Conservation (phyloP, 176 grass and related monocot genomes). For the Cymbopogon citratus region DNA sequence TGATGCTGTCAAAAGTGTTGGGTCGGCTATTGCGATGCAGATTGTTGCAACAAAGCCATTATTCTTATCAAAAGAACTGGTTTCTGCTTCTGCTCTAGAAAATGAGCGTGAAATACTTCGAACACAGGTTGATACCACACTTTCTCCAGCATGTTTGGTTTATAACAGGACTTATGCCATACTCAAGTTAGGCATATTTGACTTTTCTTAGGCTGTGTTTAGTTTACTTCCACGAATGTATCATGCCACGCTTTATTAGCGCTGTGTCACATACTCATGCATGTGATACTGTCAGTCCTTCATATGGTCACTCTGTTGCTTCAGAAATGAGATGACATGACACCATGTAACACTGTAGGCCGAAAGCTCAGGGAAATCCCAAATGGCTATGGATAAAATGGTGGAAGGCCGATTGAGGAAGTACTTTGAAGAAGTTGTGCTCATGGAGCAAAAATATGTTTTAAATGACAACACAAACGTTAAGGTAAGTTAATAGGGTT, state of each 20-base stretch:
- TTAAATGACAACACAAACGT: constrained; percentile 64
- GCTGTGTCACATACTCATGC: not conserved
- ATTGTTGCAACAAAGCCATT: constrained; percentile 87
- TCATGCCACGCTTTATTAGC: not conserved
- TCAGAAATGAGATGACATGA: not conserved
- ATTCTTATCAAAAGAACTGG: constrained; percentile 88
- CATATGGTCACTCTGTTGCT: not conserved
- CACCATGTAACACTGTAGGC: constrained; percentile 46
- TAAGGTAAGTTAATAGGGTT: constrained; percentile 40
- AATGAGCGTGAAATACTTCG: constrained; percentile 74
- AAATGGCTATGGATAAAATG: constrained; percentile 98
- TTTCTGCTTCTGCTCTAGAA: constrained; percentile 67
- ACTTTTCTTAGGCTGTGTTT: not conserved
- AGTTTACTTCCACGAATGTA: not conserved
- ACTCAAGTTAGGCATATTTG: not conserved
- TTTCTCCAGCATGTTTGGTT: not conserved
- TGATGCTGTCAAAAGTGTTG: constrained; percentile 61
- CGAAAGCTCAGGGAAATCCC: constrained; percentile 83
- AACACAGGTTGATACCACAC: constrained; percentile 50
- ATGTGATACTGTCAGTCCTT: not conserved
- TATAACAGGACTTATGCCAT: not conserved
- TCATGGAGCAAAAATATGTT: constrained; percentile 90
- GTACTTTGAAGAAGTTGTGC: constrained; percentile 89
- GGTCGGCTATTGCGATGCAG: constrained; percentile 84
- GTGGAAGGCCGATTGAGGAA: constrained; percentile 89